Conservation (phyloP, 108 stramenopile species). For the Pseudonitzschia pungens region DNA sequence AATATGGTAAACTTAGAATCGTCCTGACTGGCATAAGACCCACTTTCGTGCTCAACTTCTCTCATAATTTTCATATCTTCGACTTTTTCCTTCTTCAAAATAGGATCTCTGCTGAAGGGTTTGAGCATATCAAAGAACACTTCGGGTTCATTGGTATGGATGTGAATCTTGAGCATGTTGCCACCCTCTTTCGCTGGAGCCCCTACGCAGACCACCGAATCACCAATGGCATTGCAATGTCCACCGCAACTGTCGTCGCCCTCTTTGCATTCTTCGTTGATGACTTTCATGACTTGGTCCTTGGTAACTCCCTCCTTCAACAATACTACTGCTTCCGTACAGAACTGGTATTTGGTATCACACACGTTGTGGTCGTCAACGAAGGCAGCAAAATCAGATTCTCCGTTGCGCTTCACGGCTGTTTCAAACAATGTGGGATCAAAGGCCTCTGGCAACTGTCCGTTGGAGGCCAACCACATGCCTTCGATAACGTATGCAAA, state of each 20-base stretch:
- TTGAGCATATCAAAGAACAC: constrained; percentile 20
- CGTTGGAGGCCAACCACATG: constrained; percentile 28
- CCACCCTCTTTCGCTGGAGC: constrained; percentile 31
- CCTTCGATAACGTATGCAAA: constrained; percentile 37
- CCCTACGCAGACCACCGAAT: constrained; percentile 29
- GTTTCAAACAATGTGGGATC: constrained; percentile 25
- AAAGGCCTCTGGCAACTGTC: constrained; percentile 28
- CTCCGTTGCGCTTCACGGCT: constrained; percentile 9
- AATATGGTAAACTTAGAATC: constrained; percentile 35
- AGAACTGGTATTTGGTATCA: constrained; percentile 33
- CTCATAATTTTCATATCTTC: constrained; percentile 38
- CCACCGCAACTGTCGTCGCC: background rate
- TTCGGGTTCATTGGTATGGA: constrained; percentile 35
- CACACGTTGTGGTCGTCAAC: constrained; percentile 31
- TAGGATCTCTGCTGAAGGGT: constrained; percentile 28
- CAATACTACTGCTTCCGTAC: constrained; percentile 36
- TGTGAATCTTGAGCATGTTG: constrained; percentile 40
- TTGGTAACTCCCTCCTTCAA: constrained; percentile 31
- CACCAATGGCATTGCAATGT: constrained; percentile 12
- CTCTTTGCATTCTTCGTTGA: background rate
- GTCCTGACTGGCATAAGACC: background rate
- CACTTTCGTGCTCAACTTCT: constrained; percentile 16
- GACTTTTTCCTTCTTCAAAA: constrained; percentile 37
- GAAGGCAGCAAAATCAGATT: background rate
- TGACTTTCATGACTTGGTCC: constrained; percentile 19